phyloP scores from a whole-genome alignment of 495 filamentous ascomycete genomes.

The Staphylotrichum longicolle region DNA sequence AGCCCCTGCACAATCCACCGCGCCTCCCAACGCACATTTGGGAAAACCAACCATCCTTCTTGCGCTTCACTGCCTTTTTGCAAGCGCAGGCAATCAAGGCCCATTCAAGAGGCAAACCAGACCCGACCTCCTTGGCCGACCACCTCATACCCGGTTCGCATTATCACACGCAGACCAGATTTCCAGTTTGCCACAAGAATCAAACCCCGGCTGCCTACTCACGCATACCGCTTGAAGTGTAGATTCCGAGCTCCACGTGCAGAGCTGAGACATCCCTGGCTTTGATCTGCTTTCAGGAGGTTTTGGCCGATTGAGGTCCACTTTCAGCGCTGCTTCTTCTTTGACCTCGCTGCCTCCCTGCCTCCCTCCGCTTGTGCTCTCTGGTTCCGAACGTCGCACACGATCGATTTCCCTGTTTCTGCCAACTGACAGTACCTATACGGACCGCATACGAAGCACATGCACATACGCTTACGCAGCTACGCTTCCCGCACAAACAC shows the following conservation, averaged over 20 bases:
- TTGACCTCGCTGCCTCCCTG: background rate
- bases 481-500: background rate
- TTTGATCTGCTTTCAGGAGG: background rate
- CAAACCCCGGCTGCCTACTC: background rate
- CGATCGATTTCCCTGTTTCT: background rate
- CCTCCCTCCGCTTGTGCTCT: background rate
- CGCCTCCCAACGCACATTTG: conserved; percentile 4
- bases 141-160: too few species aligned
- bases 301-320: background rate
- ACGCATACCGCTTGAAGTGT: too few species aligned
- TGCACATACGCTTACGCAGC: too few species aligned
- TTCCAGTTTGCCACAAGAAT: background rate
- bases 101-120: too few species aligned
- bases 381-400: background rate
- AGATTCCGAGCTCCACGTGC: background rate
- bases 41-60: background rate
- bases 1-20: conserved; percentile 14
- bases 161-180: too few species aligned
- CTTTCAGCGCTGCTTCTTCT: conserved; percentile 7
- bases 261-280: background rate
- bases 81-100: too few species aligned
- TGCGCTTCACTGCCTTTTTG: background rate
- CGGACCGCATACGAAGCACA: too few species aligned
- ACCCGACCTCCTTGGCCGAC: too few species aligned
- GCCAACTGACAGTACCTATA: too few species aligned